Evolutionary conservation across 2,329 filamentous ascomycete genomes (phyloP), one percentile per base, ranked within the genome.

Genomic region (Aspergillus unguis): DNA sequence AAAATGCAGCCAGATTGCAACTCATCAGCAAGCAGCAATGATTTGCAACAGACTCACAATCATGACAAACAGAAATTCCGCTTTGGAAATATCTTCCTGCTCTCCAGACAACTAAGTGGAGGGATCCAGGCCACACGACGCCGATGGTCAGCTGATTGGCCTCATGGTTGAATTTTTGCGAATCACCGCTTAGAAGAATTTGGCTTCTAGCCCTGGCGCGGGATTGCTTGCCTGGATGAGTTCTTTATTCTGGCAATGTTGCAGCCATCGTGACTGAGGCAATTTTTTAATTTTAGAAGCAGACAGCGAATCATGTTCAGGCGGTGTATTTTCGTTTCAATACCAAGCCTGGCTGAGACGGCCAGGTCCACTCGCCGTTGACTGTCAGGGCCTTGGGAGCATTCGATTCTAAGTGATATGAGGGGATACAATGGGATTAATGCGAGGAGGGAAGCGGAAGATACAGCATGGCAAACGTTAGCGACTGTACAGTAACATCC

Each of bases 21-120:
- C 28, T 37, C 29, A 48, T 17, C 45, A 48, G 45, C 45, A 32
- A 52, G 38, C 49, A 57, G 53, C 53, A 52, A 56, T 58, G 59
- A 61, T 61, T 60, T 61, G 59, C 56, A 61, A 56, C 50, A 36
- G 49, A 54, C 48, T 57, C 55, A 56, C 59, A 55, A 62, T 58
- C 57, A 61, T 62, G 60, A 62, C 60, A 62, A 58, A 62, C 54
- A 43, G 53, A 61, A 61, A 56, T 48, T 46, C 56, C 49, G 44
- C 46, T 50, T 54, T 46, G 31, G 32, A 58, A 56, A 52, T 36
- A 31, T 49, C 53, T 32, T 41, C 29, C 58, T 56, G 56, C 53
- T 56, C 51, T 59, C 29, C 47, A 32, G 32, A 41, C 26, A 38
- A 60, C 56, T 58, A 61, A 62, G 58, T 60, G 59, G 58, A 57